Conservation (phyloP, 1,284 basidiomycete species). For the Xerocomus amazonicus region DNA sequence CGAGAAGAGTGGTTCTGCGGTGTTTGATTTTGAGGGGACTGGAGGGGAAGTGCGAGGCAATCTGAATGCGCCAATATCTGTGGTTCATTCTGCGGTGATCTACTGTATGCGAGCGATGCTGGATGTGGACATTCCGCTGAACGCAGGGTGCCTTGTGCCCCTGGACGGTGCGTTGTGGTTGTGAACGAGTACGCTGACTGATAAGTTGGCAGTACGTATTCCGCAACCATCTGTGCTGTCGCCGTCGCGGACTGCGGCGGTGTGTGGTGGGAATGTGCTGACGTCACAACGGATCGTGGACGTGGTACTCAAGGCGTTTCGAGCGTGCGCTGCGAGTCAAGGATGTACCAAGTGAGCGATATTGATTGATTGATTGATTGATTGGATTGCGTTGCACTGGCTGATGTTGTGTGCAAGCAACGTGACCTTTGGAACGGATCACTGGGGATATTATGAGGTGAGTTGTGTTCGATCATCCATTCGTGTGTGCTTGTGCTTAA, state of each 20-base stretch:
- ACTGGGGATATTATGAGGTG: constrained; percentile 94
- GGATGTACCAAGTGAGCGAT: constrained; percentile 81
- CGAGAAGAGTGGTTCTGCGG: constrained; percentile 70
- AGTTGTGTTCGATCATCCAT: constrained; percentile 1
- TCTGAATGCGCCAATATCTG: constrained; percentile 84
- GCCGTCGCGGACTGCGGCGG: constrained; percentile 84
- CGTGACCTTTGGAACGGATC: constrained; percentile 84
- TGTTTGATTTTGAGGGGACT: constrained; percentile 90
- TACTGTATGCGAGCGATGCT: constrained; percentile 95
- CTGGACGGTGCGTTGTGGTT: constrained; percentile 53
- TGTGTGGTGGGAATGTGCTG: constrained; percentile 91
- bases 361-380: constrained; percentile 2
- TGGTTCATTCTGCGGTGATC: constrained; percentile 91
- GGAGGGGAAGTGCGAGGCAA: constrained; percentile 89
- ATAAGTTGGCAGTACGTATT: constrained; percentile 59
- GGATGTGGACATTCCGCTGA: constrained; percentile 88
- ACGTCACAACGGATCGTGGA: constrained; percentile 94
- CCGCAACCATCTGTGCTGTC: constrained; percentile 78
- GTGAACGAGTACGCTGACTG: neutral
- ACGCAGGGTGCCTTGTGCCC: constrained; percentile 87
- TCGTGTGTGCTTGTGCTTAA: constrained; percentile 1
- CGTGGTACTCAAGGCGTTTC: constrained; percentile 91
- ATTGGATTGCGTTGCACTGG: neutral
- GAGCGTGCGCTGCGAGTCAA: constrained; percentile 90
- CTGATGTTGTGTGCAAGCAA: constrained; percentile 50